Evolutionary conservation across 169 alveolate genomes (phyloP).

Genomic region (Eimeria falciformis): DNA sequence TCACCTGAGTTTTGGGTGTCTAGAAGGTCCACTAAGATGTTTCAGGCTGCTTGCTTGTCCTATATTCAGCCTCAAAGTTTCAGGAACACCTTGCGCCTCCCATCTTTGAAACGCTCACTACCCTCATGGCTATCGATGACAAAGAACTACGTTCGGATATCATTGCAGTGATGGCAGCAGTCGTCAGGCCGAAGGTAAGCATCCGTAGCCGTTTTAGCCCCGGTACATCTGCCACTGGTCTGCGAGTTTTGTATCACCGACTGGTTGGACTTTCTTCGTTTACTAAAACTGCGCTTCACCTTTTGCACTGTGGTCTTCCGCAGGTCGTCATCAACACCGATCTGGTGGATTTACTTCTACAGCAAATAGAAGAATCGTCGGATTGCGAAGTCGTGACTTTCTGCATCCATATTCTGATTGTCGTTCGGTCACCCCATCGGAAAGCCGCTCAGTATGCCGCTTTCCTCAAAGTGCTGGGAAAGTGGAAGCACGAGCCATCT

Average conservation of each 20-base stretch:
- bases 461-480: constrained; percentile 64
- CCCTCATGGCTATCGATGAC: constrained; percentile 78
- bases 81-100: constrained; percentile 77
- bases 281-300: background rate
- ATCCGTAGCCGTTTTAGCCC: too few species aligned
- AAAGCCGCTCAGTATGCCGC: constrained; percentile 71
- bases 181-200: constrained; percentile 74
- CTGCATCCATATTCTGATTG: constrained; percentile 77
- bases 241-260: background rate
- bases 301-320: background rate
- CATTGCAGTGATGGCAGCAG: constrained; percentile 79
- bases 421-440: constrained; percentile 78
- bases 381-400: constrained; percentile 64
- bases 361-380: constrained; percentile 48
- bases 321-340: constrained; percentile 78
- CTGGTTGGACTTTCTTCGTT: too few species aligned
- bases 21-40: too few species aligned
- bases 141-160: constrained; percentile 72
- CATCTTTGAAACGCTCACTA: constrained; percentile 74
- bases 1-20: background rate
- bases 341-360: constrained; percentile 76
- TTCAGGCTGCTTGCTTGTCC: background rate
- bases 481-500: constrained; percentile 76
- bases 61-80: constrained; percentile 65
- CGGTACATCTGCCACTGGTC: too few species aligned